These are phyloP conservation scores for Penicillium subrubescens DNA, from an alignment of 495 filamentous ascomycete species.

Conservation along the genomic window DNA sequence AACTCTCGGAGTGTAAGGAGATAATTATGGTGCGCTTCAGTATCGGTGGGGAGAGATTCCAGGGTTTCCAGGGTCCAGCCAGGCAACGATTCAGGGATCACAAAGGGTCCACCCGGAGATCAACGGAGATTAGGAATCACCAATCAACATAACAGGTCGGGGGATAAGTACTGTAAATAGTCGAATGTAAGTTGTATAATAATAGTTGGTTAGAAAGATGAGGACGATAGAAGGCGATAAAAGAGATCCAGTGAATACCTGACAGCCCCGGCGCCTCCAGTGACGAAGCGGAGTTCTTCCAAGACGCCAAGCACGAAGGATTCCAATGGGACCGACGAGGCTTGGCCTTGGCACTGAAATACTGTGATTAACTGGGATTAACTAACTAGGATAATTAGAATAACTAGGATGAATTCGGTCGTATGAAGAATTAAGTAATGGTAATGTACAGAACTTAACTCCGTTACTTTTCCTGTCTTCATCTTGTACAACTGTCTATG, in stretches of 20 bases:
- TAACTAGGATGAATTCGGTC: neutral
- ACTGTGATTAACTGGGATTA: too few species aligned
- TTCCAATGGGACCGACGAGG: neutral
- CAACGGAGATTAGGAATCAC: slow-evolving; percentile 4
- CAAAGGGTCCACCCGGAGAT: slow-evolving; percentile 15
- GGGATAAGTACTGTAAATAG: too few species aligned
- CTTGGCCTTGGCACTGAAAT: slow-evolving; percentile 2
- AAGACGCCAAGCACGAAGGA: neutral
- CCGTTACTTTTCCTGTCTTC: neutral
- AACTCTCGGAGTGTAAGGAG: neutral
- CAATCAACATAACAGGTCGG: neutral
- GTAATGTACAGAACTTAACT: neutral
- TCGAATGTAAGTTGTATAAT: neutral
- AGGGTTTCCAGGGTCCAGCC: slow-evolving; percentile 5
- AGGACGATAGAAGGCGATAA: neutral
- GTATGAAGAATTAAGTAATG: neutral
- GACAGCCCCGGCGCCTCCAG: neutral
- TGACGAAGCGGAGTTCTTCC: neutral
- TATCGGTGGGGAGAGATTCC: slow-evolving; percentile 13
- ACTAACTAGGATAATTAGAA: too few species aligned
- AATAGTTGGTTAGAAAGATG: neutral
- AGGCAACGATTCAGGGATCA: slow-evolving; percentile 5
- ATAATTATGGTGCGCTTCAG: neutral
- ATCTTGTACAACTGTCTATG: neutral
- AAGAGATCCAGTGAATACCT: neutral